phyloP scores from a whole-genome alignment of 2,329 filamentous ascomycete species.

The Geosmithia morbida region DNA sequence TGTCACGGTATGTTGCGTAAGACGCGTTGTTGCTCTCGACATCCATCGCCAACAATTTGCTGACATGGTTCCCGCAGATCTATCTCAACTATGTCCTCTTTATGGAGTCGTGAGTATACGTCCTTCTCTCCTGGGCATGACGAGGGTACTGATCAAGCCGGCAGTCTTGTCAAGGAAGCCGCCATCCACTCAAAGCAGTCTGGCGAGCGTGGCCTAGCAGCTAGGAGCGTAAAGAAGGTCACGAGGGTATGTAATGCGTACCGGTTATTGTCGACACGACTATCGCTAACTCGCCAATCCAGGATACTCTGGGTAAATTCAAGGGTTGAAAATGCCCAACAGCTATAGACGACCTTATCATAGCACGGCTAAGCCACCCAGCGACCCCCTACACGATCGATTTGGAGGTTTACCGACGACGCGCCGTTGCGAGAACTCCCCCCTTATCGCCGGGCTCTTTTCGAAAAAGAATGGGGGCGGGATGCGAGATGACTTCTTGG shows the following conservation, averaged over 20 bases:
- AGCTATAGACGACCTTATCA: not conserved
- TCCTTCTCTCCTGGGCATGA: not conserved
- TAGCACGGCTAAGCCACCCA: not conserved
- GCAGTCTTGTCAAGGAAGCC: constrained; percentile 65
- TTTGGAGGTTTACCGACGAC: too few species aligned
- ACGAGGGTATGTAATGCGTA: constrained; percentile 45
- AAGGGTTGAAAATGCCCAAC: constrained; percentile 35
- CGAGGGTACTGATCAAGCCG: constrained; percentile 1
- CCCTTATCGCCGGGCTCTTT: too few species aligned
- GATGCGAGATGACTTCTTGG: too few species aligned
- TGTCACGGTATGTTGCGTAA: constrained; percentile 48
- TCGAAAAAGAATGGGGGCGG: too few species aligned
- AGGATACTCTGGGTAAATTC: constrained; percentile 55
- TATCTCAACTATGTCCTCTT: constrained; percentile 78
- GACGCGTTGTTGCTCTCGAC: not conserved
- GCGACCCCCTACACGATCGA: too few species aligned
- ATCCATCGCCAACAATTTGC: not conserved
- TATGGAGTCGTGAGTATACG: constrained; percentile 43
- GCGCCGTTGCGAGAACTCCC: too few species aligned
- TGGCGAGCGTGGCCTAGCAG: constrained; percentile 60
- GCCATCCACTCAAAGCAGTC: constrained; percentile 60
- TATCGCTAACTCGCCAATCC: constrained; percentile 1
- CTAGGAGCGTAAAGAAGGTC: constrained; percentile 62
- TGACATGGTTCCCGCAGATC: constrained; percentile 38
- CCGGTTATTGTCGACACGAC: not conserved